Conservation (phyloP, 2,329 filamentous ascomycete genomes). For the Xylariaceae sp. region DNA sequence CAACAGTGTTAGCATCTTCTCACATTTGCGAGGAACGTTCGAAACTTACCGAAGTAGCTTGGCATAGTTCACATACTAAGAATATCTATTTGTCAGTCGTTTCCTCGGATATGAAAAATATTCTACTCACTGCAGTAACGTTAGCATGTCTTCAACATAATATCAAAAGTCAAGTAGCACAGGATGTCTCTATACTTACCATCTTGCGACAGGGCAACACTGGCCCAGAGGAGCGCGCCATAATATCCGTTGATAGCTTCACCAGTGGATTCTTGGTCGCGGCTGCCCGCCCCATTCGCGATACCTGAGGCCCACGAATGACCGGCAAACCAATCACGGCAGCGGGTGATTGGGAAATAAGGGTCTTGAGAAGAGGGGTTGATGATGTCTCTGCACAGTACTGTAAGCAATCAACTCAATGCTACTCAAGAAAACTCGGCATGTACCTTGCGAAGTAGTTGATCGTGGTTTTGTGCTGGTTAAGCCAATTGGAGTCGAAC, state of each 20-base stretch:
- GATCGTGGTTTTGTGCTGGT: constrained; percentile 5
- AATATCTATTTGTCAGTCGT: too few relatives aligned
- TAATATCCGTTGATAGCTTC: constrained; percentile 9
- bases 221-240: constrained; percentile 7
- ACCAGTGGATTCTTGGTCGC: constrained; percentile 6
- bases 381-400: constrained; percentile 8
- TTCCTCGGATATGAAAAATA: too few relatives aligned
- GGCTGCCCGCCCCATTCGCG: constrained; percentile 6
- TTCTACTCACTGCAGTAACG: too few relatives aligned
- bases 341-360: constrained; percentile 8
- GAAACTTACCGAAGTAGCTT: too few relatives aligned
- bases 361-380: constrained; percentile 7
- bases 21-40: too few relatives aligned
- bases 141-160: too few relatives aligned
- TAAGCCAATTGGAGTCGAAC: constrained; percentile 4
- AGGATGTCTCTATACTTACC: too few relatives aligned
- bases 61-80: constrained; percentile 9
- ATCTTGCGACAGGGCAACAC: constrained; percentile 6
- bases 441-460: constrained; percentile 8
- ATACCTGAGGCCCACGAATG: constrained; percentile 9
- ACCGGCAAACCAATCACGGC: constrained; percentile 8
- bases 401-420: neutral
- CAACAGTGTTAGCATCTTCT: too few relatives aligned
- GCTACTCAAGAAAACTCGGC: neutral
- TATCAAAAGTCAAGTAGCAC: too few relatives aligned